These are phyloP conservation scores for Papiliotrema terrestris DNA, from an alignment of 1,284 basidiomycete genomes.

Conservation along the genomic window DNA sequence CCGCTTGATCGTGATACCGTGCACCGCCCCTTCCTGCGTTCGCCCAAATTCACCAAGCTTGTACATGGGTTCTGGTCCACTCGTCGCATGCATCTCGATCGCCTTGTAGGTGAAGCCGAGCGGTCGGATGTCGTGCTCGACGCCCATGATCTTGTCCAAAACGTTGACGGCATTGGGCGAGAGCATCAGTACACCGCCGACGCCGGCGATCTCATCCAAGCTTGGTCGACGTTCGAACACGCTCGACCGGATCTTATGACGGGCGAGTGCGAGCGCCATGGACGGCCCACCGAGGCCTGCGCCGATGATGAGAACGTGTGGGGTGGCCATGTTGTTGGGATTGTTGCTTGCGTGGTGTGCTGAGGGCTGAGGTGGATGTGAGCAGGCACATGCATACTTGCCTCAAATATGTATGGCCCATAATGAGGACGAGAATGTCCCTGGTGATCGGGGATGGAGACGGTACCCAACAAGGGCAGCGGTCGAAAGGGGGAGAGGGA, in stretches of 20 bases:
- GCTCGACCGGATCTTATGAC: slow-evolving; percentile 17
- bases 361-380: no score
- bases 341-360: not conserved
- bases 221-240: slow-evolving; percentile 20
- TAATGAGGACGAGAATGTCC: no score
- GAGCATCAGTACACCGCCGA: slow-evolving; percentile 23
- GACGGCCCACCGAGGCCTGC: slow-evolving; percentile 21
- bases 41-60: slow-evolving; percentile 19
- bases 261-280: slow-evolving; percentile 22
- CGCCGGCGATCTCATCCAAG: not conserved
- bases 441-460: no score
- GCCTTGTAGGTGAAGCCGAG: slow-evolving; percentile 14
- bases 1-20: slow-evolving; percentile 18
- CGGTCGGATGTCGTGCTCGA: slow-evolving; percentile 14
- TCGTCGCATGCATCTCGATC: slow-evolving; percentile 7
- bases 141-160: slow-evolving; percentile 16
- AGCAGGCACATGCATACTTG: no score
- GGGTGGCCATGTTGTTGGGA: not conserved
- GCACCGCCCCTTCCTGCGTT: slow-evolving; percentile 9
- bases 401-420: no score
- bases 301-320: slow-evolving; percentile 9
- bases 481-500: no score
- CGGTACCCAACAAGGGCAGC: no score
- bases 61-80: slow-evolving; percentile 10
- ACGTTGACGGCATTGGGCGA: slow-evolving; percentile 18